These are phyloP conservation scores for Epichloe bromicola DNA, from an alignment of 2,329 filamentous ascomycete species.

Conservation along the genomic window DNA sequence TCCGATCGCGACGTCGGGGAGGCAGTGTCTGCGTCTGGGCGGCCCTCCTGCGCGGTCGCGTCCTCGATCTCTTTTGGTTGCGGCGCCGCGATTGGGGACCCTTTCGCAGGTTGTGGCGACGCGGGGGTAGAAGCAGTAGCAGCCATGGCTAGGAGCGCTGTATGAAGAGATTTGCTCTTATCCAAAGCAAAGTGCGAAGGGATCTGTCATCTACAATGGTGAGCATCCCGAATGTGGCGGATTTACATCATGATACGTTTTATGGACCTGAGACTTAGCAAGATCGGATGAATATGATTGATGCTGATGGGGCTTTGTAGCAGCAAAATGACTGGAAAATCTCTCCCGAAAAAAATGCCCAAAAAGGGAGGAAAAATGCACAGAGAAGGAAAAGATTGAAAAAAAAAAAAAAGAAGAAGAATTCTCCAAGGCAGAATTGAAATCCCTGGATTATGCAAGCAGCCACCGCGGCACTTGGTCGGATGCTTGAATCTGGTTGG, in stretches of 20 bases:
- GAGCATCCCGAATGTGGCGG: constrained; percentile 21
- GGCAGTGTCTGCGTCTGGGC: neutral
- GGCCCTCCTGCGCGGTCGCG: neutral
- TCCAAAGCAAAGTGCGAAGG: constrained; percentile 3
- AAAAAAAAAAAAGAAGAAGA: too few species aligned
- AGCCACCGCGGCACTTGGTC: neutral
- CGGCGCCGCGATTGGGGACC: constrained; percentile 8
- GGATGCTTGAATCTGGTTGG: neutral
- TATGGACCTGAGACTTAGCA: constrained; percentile 25
- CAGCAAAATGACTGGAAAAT: neutral
- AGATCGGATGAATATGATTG: constrained; percentile 7
- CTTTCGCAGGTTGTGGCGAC: constrained; percentile 6
- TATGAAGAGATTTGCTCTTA: constrained; percentile 1
- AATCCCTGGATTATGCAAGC: too few species aligned
- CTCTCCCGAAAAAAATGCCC: neutral
- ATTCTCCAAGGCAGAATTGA: too few species aligned
- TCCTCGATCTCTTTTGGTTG: constrained; percentile 7
- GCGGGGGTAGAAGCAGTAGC: neutral
- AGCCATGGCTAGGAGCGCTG: constrained; percentile 3
- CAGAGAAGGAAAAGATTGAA: neutral
- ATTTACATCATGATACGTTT: constrained; percentile 22
- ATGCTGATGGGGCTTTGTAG: neutral
- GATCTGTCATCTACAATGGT: constrained; percentile 23
- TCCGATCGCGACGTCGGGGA: neutral
- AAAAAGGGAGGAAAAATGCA: neutral